Conservation (phyloP, 163 green algal species). For the Chloromonas sp. region DNA sequence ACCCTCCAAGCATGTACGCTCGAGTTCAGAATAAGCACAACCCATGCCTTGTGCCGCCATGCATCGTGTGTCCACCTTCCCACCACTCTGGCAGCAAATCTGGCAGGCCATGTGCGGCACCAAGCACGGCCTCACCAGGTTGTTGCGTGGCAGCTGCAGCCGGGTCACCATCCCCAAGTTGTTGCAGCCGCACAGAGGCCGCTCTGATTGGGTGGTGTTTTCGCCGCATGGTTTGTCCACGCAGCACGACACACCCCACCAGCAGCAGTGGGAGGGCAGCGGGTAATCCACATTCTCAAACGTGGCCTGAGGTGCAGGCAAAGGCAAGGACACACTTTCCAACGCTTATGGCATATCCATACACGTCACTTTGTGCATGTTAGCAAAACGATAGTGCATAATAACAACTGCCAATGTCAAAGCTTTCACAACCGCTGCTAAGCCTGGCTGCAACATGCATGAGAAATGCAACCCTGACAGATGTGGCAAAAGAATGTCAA, state of each 20-base stretch:
- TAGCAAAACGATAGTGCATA: not conserved
- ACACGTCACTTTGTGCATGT: not conserved
- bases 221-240: not conserved
- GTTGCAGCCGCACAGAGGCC: not conserved
- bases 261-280: constrained; percentile 25
- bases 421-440: not conserved
- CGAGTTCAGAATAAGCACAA: not conserved
- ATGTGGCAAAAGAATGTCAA: no score
- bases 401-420: not conserved
- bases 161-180: not conserved
- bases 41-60: not conserved
- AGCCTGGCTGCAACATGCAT: not conserved
- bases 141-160: constrained; percentile 9
- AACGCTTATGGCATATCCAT: not conserved
- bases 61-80: no score
- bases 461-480: not conserved
- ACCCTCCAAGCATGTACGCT: not conserved
- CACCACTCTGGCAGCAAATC: not conserved
- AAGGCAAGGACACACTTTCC: not conserved
- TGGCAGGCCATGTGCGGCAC: not conserved
- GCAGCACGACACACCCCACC: constrained; percentile 25
- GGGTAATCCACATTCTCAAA: not conserved
- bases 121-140: not conserved
- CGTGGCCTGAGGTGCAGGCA: not conserved
- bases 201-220: no score